A percentile compares a stretch with the other conserved stretches of the same genome.
Conservation (phyloP, 2,329 filamentous ascomycete species). For the Trichoderma sp. region DNA sequence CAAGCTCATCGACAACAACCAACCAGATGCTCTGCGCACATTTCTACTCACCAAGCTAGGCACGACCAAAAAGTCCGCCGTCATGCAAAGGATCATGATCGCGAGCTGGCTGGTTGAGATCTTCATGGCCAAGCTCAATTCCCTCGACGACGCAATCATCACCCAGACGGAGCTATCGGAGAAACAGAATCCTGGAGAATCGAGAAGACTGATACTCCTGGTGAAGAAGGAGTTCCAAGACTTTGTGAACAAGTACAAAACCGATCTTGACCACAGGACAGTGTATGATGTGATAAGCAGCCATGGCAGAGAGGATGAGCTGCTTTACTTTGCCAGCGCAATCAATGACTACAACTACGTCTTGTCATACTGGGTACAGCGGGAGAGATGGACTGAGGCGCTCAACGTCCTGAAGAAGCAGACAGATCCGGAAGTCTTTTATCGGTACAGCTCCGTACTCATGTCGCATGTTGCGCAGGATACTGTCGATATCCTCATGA, state of each 20-base stretch:
- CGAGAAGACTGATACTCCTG: constrained; percentile 68
- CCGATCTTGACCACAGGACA: constrained; percentile 86
- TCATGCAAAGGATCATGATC: constrained; percentile 95
- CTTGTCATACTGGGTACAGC: constrained; percentile 93
- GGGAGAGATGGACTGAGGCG: constrained; percentile 87
- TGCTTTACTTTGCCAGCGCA: constrained; percentile 86
- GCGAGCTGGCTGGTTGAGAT: constrained; percentile 93
- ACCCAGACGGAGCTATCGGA: constrained; percentile 82
- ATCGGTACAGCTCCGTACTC: constrained; percentile 94
- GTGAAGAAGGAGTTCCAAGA: constrained; percentile 82
- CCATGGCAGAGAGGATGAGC: constrained; percentile 89
- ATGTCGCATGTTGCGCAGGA: constrained; percentile 86
- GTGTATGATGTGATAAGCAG: constrained; percentile 95
- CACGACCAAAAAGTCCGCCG: constrained; percentile 76
- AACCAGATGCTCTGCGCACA: constrained; percentile 86
- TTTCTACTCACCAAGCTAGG: constrained; percentile 85
- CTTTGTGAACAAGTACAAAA: constrained; percentile 82
- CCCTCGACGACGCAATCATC: constrained; percentile 89
- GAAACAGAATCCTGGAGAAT: constrained; percentile 69
- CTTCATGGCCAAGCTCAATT: constrained; percentile 96
- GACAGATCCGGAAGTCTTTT: constrained; percentile 89
- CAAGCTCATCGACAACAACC: constrained; percentile 83
- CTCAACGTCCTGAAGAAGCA: constrained; percentile 89
- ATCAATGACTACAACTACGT: constrained; percentile 94
- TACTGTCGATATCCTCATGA: constrained; percentile 92